phyloP scores from a whole-genome alignment of 2,329 filamentous ascomycete genomes.

The Fonsecaea erecta region DNA sequence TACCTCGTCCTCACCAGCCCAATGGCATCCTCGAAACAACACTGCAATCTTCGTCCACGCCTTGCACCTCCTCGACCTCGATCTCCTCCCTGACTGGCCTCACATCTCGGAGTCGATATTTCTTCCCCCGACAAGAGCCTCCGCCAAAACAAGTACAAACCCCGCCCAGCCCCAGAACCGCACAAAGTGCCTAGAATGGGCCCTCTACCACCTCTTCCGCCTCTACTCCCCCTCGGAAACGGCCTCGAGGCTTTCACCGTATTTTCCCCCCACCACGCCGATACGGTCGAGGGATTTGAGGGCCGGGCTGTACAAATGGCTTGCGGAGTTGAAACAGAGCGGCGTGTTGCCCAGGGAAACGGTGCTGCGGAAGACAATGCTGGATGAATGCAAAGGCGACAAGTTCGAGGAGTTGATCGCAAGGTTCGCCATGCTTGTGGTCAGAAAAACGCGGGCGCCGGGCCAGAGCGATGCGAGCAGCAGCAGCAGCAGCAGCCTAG shows the following conservation, averaged over 20 bases:
- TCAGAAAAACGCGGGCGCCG: conserved; percentile 61
- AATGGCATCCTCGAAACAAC: conserved; percentile 55
- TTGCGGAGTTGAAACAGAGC: conserved; percentile 87
- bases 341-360: conserved; percentile 79
- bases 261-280: conserved; percentile 88
- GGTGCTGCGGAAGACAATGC: conserved; percentile 87
- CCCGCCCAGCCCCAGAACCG: conserved; percentile 77
- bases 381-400: conserved; percentile 94
- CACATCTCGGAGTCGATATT: conserved; percentile 73
- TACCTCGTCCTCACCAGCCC: conserved; percentile 1
- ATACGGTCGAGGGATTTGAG: conserved; percentile 90
- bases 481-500: conserved; percentile 38
- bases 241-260: conserved; percentile 81
- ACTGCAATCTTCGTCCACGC: conserved; percentile 78
- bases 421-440: conserved; percentile 79
- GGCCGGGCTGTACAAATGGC: conserved; percentile 75
- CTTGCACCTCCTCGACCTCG: conserved; percentile 79
- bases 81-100: conserved; percentile 79
- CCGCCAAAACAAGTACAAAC: neutral
- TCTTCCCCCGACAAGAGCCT: conserved; percentile 15
- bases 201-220: conserved; percentile 82
- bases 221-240: conserved; percentile 81
- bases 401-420: conserved; percentile 85
- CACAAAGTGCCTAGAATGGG: conserved; percentile 84
- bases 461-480: conserved; percentile 43